Base-by-base conservation (phyloP, 1,284 basidiomycete species). In the Apiotrichum veenhuisii region DNA sequence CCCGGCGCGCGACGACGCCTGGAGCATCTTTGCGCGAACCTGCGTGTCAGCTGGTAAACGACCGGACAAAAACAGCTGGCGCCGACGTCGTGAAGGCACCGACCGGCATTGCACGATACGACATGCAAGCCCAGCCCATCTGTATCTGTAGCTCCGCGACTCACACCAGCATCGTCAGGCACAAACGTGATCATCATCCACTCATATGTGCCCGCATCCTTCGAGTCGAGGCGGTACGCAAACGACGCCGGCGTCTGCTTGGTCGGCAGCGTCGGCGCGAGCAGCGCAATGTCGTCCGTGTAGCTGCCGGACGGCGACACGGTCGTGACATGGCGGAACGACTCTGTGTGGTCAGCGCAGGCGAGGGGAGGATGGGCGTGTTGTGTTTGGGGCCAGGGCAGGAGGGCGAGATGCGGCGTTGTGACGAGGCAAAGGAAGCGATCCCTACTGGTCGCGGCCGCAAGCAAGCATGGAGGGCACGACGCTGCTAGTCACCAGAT, bases 1-100 rank as follows among this genome's bases (percentile, higher is more conserved):
- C 9, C 86, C 83, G 26, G 82, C 80, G 50, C 90, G 84, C 0
- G 87, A 86, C 1, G 90, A 87, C n/a, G 91, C 91, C 73, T 94
- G 93, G 27, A 95, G 80, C 91, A 94, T 95, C 88, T 95, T 77
- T 22, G 71, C 69, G 43, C 76, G 66, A 14, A 76, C 72, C 69
- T 75, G 54, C 9, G 22, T 15, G 52, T 52, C 37, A 58, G 57
- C 34, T 48, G n/a, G n/a, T n/a, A n/a, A n/a, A n/a, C n/a, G n/a
- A n/a, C n/a, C n/a, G n/a, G n/a, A n/a, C n/a, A n/a, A n/a, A n/a
- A n/a, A n/a, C n/a, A 34, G 33, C 33, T 34, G 33, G 33, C 33
- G 8, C 14, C 9, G 9, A 34, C 33, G 33, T 14, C 14, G 14
- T 34, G 33, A 14, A 26, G 22, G 40, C 41, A 38, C 41, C 41